phyloP scores from a whole-genome alignment of 192 early-diverging fungal species.

The Coemansia sp. region DNA sequence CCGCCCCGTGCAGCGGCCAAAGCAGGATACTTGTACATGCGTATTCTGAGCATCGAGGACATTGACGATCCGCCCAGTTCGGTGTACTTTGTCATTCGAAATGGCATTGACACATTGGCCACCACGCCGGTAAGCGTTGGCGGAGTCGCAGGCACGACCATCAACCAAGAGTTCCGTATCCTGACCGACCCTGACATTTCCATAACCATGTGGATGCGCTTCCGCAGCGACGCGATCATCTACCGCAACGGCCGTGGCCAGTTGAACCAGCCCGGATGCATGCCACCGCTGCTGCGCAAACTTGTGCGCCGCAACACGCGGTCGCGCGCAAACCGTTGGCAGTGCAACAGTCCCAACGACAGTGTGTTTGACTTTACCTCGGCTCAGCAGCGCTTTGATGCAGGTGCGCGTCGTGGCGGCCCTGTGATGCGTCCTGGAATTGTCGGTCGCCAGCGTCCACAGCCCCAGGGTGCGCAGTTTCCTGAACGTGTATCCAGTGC shows the following conservation, averaged over 20 bases:
- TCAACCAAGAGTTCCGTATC: slow-evolving; percentile 57
- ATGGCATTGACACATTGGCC: slow-evolving; percentile 53
- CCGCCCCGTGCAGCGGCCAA: slow-evolving; percentile 38
- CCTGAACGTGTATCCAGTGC: slow-evolving; percentile 34
- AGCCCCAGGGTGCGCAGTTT: slow-evolving; percentile 5
- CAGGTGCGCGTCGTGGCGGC: slow-evolving; percentile 20
- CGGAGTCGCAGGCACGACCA: slow-evolving; percentile 18
- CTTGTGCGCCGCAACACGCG: slow-evolving; percentile 53
- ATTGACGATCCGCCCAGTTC: slow-evolving; percentile 40
- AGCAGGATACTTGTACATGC: slow-evolving; percentile 52
- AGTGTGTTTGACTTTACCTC: slow-evolving; percentile 51
- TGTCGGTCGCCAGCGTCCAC: slow-evolving; percentile 14
- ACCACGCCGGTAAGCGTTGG: slow-evolving; percentile 42
- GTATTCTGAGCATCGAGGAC: slow-evolving; percentile 53
- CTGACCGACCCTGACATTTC: slow-evolving; percentile 48
- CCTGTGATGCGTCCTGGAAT: slow-evolving; percentile 8
- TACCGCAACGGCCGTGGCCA: slow-evolving; percentile 7
- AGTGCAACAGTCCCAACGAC: slow-evolving; percentile 25
- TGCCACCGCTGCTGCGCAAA: slow-evolving; percentile 43
- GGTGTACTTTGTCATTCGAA: slow-evolving; percentile 57
- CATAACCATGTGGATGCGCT: slow-evolving; percentile 56
- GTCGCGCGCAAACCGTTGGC: slow-evolving; percentile 34
- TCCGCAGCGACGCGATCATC: slow-evolving; percentile 53
- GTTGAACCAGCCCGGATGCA: slow-evolving; percentile 21
- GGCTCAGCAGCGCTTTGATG: slow-evolving; percentile 5